These are phyloP conservation scores for Brassica juncea DNA, from an alignment of 345 rosid genomes.

Conservation along the genomic window DNA sequence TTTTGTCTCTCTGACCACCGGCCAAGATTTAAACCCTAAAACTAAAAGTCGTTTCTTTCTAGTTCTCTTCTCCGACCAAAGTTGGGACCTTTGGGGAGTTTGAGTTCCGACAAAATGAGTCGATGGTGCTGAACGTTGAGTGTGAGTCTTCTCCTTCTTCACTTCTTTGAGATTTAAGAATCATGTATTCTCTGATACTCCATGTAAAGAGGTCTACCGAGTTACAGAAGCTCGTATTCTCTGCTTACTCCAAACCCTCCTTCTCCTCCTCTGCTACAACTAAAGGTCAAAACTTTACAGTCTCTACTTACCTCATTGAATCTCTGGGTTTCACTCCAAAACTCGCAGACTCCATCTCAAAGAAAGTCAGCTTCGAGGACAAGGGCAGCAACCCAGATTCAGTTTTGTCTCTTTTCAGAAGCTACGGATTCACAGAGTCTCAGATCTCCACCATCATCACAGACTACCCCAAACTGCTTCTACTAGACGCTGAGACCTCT, in stretches of 20 bases:
- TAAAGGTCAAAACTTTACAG: background rate
- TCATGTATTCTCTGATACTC: background rate
- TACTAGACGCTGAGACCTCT: background rate
- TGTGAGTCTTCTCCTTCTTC: background rate
- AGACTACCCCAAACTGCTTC: constrained; percentile 18
- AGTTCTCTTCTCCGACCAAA: background rate
- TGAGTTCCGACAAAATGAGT: background rate
- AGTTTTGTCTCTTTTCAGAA: background rate
- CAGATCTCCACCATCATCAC: background rate
- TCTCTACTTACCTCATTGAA: background rate
- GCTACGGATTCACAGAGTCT: constrained; percentile 31
- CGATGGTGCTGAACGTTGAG: background rate
- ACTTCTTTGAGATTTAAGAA: background rate
- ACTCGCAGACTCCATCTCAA: background rate
- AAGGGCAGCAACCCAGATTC: background rate
- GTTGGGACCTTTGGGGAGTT: background rate
- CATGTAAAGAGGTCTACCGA: background rate
- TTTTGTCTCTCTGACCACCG: background rate
- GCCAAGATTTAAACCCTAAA: background rate
- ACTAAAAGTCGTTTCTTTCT: background rate
- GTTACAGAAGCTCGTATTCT: background rate
- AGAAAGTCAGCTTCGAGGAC: background rate
- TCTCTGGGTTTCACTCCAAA: background rate
- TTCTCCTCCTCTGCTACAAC: background rate
- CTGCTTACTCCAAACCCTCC: background rate